Evolutionary conservation across 2,329 filamentous ascomycete genomes (phyloP).

Genomic region (Scopulariopsis brevicaulis): DNA sequence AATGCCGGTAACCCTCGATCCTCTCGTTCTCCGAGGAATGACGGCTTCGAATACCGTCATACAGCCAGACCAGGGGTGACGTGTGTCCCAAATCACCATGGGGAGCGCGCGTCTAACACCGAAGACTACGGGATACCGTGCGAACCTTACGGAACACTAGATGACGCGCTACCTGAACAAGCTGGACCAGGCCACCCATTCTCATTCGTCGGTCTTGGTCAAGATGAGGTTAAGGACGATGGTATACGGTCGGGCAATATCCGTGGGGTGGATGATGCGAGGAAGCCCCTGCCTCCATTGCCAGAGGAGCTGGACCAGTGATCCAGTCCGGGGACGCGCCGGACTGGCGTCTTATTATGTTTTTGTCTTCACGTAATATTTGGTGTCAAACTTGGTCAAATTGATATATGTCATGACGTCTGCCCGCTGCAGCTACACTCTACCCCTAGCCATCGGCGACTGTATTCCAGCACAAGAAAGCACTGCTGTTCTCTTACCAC

Average conservation of each 20-base stretch:
- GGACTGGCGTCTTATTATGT: background rate
- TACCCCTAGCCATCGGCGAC: background rate
- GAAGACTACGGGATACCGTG: background rate
- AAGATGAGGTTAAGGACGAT: background rate
- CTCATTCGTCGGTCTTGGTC: background rate
- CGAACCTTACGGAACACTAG: background rate
- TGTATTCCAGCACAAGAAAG: background rate
- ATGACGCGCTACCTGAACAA: background rate
- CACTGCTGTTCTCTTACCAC: background rate
- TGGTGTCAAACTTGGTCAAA: background rate
- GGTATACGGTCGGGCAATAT: background rate
- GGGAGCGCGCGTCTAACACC: background rate
- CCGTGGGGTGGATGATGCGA: background rate
- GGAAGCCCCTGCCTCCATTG: slow-evolving; percentile 10
- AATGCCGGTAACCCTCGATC: background rate
- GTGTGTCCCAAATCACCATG: background rate
- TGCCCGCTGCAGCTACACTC: background rate
- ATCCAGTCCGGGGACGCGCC: background rate
- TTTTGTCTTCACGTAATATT: background rate
- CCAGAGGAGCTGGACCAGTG: slow-evolving; percentile 7
- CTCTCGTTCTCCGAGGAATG: background rate
- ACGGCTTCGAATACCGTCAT: background rate
- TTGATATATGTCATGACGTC: background rate
- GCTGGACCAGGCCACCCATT: background rate
- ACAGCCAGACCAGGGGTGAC: background rate